Percentiles rank a stretch among this genome's conserved stretches.
These are phyloP conservation scores for Lavandula angustifolia DNA, from an alignment of 257 asterid genomes.

Conservation along the genomic window DNA sequence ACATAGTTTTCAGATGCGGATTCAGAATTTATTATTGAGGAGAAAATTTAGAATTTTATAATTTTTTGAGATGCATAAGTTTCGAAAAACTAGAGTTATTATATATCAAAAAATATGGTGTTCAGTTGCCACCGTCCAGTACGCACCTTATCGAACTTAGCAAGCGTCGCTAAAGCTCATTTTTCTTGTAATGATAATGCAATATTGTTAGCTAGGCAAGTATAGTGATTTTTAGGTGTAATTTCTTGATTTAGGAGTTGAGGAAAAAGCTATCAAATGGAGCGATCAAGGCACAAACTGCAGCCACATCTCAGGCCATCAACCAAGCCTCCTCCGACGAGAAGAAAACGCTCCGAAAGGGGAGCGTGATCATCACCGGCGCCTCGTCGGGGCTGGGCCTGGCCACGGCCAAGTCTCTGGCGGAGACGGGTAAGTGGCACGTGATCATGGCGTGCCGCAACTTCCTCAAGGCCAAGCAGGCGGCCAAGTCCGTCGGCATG, in stretches of 20 bases:
- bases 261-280: slow-evolving; percentile 38
- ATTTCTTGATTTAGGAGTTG: slow-evolving; percentile 18
- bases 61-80: no score
- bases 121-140: no score
- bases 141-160: no score
- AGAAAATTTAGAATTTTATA: no score
- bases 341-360: slow-evolving; percentile 73
- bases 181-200: no score
- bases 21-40: no score
- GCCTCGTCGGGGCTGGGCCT: slow-evolving; percentile 89
- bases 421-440: slow-evolving; percentile 84
- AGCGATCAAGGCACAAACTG: slow-evolving; percentile 59
- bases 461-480: slow-evolving; percentile 84
- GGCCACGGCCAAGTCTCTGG: slow-evolving; percentile 76
- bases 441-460: slow-evolving; percentile 86
- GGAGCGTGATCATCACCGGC: slow-evolving; percentile 68
- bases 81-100: no score
- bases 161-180: no score
- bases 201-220: no score
- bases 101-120: no score
- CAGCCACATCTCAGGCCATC: slow-evolving; percentile 56
- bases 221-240: not conserved
- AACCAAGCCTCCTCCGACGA: slow-evolving; percentile 44
- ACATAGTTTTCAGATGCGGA: no score
- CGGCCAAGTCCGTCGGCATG: slow-evolving; percentile 71